A percentile compares a stretch with the other conserved stretches of the same genome.
Conservation (phyloP, 495 filamentous ascomycete genomes). For the Hypoxylon lenormandii region DNA sequence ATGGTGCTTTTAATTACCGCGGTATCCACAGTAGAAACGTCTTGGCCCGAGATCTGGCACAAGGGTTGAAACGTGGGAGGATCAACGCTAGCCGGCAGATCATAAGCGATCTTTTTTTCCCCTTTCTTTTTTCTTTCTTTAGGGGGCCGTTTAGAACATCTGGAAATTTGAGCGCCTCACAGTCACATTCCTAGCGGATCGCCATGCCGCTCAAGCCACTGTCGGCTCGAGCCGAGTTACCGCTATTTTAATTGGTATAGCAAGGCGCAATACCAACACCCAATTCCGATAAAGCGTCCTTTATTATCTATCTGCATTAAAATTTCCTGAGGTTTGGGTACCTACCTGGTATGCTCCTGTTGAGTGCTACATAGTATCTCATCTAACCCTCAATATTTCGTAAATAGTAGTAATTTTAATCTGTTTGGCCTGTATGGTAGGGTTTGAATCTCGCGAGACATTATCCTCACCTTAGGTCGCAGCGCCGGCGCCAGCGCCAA, state of each 20-base stretch:
- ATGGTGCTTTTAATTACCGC: constrained; percentile 40
- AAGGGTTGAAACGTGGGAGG: constrained; percentile 45
- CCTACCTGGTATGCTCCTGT: too few relatives aligned
- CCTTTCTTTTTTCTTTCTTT: too few relatives aligned
- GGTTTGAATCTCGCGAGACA: constrained; percentile 9
- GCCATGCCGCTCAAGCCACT: constrained; percentile 18
- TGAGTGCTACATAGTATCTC: too few relatives aligned
- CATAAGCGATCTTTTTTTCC: constrained; percentile 34
- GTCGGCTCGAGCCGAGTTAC: constrained; percentile 39
- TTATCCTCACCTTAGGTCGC: constrained; percentile 13
- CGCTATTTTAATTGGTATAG: constrained; percentile 1
- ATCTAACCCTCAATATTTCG: constrained; percentile 16
- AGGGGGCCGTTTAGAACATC: constrained; percentile 5
- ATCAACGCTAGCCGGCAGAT: constrained; percentile 45
- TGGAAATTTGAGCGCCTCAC: constrained; percentile 22
- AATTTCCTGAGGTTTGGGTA: too few relatives aligned
- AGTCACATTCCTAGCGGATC: constrained; percentile 13
- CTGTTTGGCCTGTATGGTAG: too few relatives aligned
- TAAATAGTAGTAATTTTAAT: background rate
- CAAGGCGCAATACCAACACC: too few relatives aligned
- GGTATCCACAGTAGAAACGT: constrained; percentile 39
- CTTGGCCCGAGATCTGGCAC: constrained; percentile 49
- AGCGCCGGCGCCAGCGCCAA: constrained; percentile 10
- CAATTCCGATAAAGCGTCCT: background rate
- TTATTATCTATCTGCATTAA: too few relatives aligned